Conservation (phyloP, 2,329 filamentous ascomycete genomes). For the Colletotrichum spaethianum region DNA sequence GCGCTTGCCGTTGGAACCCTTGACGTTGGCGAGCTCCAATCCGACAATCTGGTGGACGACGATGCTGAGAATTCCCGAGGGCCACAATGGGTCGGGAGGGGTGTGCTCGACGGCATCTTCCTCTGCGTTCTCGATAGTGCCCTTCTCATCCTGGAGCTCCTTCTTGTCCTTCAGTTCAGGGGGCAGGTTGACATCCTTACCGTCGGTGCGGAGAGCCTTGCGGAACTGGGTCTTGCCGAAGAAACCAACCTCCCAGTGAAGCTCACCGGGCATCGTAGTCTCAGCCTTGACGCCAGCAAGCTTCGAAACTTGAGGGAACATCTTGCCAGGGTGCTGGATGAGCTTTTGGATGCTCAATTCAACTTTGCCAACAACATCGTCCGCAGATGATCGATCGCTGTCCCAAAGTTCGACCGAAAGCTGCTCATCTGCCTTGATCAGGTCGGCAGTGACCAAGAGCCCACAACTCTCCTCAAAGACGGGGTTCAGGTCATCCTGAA, state of each 20-base stretch:
- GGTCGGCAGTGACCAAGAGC: conserved; percentile 86
- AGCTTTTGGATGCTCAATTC: conserved; percentile 95
- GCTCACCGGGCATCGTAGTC: conserved; percentile 90
- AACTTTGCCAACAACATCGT: conserved; percentile 95
- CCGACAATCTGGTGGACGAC: conserved; percentile 96
- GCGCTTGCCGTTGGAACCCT: conserved; percentile 84
- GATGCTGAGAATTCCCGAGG: conserved; percentile 88
- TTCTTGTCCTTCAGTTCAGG: conserved; percentile 80
- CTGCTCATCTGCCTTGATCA: conserved; percentile 94
- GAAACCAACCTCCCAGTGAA: conserved; percentile 97
- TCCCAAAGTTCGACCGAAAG: conserved; percentile 97
- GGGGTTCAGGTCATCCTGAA: conserved; percentile 93
- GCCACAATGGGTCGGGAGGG: conserved; percentile 96
- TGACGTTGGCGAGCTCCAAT: conserved; percentile 90
- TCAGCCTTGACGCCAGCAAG: conserved; percentile 87
- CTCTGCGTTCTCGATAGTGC: conserved; percentile 77
- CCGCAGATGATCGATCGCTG: conserved; percentile 90
- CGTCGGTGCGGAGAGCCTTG: conserved; percentile 86
- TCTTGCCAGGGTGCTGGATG: conserved; percentile 92
- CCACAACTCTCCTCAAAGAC: conserved; percentile 92
- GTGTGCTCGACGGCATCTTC: conserved; percentile 92
- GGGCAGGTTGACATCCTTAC: conserved; percentile 84
- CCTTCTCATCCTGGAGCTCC: conserved; percentile 90
- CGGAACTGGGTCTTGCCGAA: conserved; percentile 93
- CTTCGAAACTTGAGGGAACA: conserved; percentile 91